Percentiles rank a stretch among this genome's conserved stretches.
phyloP scores from a whole-genome alignment of 495 filamentous ascomycete genomes.

The Xylaria scruposa region DNA sequence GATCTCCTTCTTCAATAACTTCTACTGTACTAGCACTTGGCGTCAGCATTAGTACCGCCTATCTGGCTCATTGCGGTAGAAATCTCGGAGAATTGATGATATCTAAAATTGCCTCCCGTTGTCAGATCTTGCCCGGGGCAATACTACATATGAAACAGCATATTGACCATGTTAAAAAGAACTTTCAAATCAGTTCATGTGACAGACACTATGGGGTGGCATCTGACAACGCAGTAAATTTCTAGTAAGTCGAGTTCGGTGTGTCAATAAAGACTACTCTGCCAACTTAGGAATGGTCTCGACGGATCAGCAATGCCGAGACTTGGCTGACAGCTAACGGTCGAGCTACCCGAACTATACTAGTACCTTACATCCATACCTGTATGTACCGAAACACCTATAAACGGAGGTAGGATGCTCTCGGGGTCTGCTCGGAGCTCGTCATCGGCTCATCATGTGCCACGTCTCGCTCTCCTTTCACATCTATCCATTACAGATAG shows the following conservation, averaged over 20 bases:
- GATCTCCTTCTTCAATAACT: not conserved
- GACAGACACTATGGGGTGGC: not conserved
- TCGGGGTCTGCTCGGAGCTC: slow-evolving; percentile 9
- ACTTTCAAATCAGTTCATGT: not conserved
- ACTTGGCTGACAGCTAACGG: slow-evolving; percentile 24
- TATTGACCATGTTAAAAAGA: not conserved
- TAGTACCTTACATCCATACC: not conserved
- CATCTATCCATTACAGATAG: not conserved
- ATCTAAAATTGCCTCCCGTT: not conserved
- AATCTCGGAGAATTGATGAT: not conserved
- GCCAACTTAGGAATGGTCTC: slow-evolving; percentile 1
- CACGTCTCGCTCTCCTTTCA: slow-evolving; percentile 12
- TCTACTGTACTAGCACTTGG: slow-evolving; percentile 9
- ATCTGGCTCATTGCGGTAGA: not conserved
- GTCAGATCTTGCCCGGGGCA: too few relatives aligned
- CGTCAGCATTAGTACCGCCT: not conserved
- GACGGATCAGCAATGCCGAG: slow-evolving; percentile 20
- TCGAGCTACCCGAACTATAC: not conserved
- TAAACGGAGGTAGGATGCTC: not conserved
- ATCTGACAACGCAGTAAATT: not conserved
- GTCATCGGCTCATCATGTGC: slow-evolving; percentile 19
- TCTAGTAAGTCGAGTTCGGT: not conserved
- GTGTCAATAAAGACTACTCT: not conserved
- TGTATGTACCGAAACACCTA: not conserved
- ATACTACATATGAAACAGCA: not conserved